Conservation (phyloP, 139 green algal genomes). For the Chlamydomonas schloesseri region DNA sequence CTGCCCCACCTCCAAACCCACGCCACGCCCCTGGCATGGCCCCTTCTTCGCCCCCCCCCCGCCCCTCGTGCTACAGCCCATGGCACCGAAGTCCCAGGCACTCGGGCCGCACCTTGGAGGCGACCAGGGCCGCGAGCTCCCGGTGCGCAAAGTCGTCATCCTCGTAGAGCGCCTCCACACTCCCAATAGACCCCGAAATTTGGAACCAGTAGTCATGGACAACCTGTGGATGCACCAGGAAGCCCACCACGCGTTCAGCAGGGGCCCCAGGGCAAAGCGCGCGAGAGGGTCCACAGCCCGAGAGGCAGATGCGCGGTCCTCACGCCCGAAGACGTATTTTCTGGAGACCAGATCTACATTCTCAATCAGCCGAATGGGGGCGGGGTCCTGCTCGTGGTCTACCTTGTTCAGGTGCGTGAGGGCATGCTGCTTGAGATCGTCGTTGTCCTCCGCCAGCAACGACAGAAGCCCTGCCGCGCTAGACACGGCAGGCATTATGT, state of each 20-base stretch:
- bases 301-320: too few species aligned
- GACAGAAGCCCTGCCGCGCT: constrained; percentile 87
- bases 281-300: background rate
- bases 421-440: constrained; percentile 83
- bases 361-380: background rate
- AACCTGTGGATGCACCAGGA: constrained; percentile 63
- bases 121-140: constrained; percentile 94
- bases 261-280: background rate
- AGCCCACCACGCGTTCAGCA: background rate
- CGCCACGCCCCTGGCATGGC: background rate
- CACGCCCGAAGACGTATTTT: background rate
- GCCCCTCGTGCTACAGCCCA: too few species aligned
- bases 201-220: constrained; percentile 93
- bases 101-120: constrained; percentile 90
- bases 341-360: constrained; percentile 4
- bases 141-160: constrained; percentile 94
- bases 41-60: background rate
- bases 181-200: constrained; percentile 86
- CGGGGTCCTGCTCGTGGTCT: background rate
- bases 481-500: constrained; percentile 52
- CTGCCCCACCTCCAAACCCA: background rate
- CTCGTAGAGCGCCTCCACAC: constrained; percentile 95
- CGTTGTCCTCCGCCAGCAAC: constrained; percentile 86
- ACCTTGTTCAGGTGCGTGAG: constrained; percentile 79
- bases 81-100: too few species aligned